Conservation (phyloP, 2,329 filamentous ascomycete species). For the Venturia oleaginea region DNA sequence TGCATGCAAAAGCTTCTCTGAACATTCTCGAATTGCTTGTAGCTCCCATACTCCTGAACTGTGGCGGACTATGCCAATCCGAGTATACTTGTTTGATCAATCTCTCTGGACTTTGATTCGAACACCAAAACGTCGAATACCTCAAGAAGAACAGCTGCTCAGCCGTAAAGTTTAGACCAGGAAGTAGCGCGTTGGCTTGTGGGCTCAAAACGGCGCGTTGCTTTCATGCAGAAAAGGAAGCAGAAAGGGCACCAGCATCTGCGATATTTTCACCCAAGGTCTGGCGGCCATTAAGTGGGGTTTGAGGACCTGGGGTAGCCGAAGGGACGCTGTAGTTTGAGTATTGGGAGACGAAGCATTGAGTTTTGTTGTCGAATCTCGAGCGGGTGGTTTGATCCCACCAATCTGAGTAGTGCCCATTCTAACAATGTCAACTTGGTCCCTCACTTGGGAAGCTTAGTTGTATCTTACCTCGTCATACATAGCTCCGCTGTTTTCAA, state of each 20-base stretch:
- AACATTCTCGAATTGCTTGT: conserved; percentile 61
- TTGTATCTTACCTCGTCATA: conserved; percentile 53
- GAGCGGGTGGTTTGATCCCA: conserved; percentile 54
- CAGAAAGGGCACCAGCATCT: conserved; percentile 58
- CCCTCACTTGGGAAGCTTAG: conserved; percentile 28
- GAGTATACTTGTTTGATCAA: not conserved
- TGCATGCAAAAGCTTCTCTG: conserved; percentile 57
- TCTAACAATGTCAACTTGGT: conserved; percentile 31
- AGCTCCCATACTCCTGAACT: conserved; percentile 49
- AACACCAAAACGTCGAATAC: conserved; percentile 58
- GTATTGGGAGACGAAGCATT: conserved; percentile 62
- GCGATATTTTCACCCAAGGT: conserved; percentile 65
- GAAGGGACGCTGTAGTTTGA: conserved; percentile 49
- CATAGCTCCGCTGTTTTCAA: conserved; percentile 56
- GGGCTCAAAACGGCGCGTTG: conserved; percentile 38
- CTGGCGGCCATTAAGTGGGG: conserved; percentile 52
- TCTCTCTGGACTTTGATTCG: conserved; percentile 36
- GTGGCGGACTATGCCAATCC: conserved; percentile 42
- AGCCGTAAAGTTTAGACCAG: conserved; percentile 52
- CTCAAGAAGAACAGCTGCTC: conserved; percentile 63
- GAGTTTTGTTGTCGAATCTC: conserved; percentile 48
- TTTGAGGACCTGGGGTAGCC: conserved; percentile 25
- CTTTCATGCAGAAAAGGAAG: conserved; percentile 58
- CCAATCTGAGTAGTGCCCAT: conserved; percentile 56
- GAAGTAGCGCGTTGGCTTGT: conserved; percentile 10